These are phyloP conservation scores for Pichia sp. DNA, from an alignment of 1,139 yeast species.

Conservation along the genomic window DNA sequence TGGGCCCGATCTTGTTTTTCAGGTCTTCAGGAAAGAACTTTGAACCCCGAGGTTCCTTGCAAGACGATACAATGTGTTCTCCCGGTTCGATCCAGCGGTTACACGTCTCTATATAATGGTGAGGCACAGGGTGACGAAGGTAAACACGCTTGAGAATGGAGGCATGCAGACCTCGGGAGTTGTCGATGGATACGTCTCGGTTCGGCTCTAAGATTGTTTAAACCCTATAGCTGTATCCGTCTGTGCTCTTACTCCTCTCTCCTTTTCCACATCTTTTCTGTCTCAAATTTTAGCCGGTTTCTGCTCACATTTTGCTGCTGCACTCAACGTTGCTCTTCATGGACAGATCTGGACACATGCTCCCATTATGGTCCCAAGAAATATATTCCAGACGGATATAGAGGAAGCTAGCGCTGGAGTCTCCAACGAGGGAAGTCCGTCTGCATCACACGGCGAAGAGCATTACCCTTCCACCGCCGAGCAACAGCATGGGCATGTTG, in stretches of 20 bases:
- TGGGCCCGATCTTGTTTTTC: not conserved
- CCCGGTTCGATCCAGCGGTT: not conserved
- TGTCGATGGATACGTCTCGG: not conserved
- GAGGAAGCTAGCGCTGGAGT: not conserved
- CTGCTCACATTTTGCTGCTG: not conserved
- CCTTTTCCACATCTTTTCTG: too few species aligned
- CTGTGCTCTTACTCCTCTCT: not conserved
- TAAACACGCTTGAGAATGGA: not conserved
- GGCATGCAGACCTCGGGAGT: not conserved
- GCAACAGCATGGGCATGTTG: too few species aligned
- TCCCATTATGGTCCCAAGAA: constrained; percentile 1
- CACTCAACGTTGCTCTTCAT: not conserved
- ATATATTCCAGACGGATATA: constrained; percentile 3
- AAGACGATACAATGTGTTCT: not conserved
- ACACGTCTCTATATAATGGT: not conserved
- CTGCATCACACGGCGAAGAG: too few species aligned
- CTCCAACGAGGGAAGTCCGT: not conserved
- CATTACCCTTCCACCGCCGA: not conserved
- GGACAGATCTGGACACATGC: not conserved
- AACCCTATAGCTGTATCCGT: not conserved
- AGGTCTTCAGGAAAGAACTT: not conserved
- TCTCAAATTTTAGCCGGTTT: not conserved
- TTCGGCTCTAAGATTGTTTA: not conserved
- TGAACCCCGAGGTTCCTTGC: not conserved
- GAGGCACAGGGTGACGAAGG: not conserved